Conservation (phyloP, 169 alveolate genomes). For the Neospora caninum region DNA sequence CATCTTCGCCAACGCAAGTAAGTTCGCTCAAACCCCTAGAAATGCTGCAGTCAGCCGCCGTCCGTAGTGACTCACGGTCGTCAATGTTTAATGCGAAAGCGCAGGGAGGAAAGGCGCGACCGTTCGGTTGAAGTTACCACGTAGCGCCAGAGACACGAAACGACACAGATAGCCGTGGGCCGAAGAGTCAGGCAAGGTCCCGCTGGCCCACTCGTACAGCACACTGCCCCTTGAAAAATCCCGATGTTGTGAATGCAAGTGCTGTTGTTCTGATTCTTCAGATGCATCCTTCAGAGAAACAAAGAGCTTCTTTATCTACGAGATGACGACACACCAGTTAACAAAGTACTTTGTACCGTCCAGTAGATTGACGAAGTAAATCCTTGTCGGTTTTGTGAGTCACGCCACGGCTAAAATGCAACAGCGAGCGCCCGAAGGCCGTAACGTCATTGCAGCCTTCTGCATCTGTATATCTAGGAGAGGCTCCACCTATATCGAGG, state of each 20-base stretch:
- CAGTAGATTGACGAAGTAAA: not conserved
- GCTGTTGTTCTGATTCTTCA: not conserved
- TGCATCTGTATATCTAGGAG: too few species aligned
- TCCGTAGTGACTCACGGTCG: not conserved
- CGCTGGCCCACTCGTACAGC: not conserved
- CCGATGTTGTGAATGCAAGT: too few species aligned
- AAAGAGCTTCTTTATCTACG: not conserved
- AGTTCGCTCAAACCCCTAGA: not conserved
- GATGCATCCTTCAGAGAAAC: not conserved
- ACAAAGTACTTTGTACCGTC: not conserved
- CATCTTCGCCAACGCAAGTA: constrained; percentile 37
- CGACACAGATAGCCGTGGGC: not conserved
- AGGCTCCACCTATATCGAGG: too few species aligned
- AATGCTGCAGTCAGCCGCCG: not conserved
- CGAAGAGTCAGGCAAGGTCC: not conserved
- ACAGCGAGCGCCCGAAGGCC: too few species aligned
- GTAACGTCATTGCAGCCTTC: too few species aligned
- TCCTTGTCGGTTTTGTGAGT: not conserved
- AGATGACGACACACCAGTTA: not conserved
- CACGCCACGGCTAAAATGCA: too few species aligned
- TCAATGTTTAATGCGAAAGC: not conserved
- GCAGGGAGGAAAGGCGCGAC: not conserved
- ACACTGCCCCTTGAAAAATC: too few species aligned
- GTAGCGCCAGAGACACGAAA: not conserved
- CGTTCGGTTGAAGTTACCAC: not conserved